phyloP scores from a whole-genome alignment of 2,329 filamentous ascomycete genomes.

The Plenodomus tracheiphilus region DNA sequence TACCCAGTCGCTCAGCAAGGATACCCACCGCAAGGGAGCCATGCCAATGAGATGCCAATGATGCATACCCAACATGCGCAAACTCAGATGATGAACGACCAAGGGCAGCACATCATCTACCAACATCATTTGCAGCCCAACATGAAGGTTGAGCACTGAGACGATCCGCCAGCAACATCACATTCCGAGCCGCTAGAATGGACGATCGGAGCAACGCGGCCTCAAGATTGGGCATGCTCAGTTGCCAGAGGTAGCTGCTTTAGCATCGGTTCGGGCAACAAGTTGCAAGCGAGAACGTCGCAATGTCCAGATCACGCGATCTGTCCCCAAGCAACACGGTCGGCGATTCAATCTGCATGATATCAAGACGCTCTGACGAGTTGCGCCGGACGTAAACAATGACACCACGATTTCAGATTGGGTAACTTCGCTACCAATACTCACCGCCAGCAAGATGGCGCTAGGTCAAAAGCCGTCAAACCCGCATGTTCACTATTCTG shows the following conservation, averaged over 20 bases:
- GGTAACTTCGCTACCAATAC: neutral
- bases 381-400: neutral
- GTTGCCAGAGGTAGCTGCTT: too few species aligned
- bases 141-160: conserved; percentile 47
- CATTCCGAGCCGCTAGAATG: too few species aligned
- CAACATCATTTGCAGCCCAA: conserved; percentile 39
- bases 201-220: too few species aligned
- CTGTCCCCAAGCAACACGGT: neutral
- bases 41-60: conserved; percentile 43
- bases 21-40: conserved; percentile 40
- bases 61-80: conserved; percentile 41
- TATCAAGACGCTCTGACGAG: neutral
- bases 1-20: conserved; percentile 33
- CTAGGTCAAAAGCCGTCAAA: neutral
- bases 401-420: neutral
- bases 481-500: neutral
- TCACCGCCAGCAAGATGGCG: neutral
- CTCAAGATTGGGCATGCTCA: neutral
- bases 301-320: neutral
- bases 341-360: neutral
- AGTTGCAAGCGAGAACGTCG: neutral
- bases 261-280: too few species aligned
- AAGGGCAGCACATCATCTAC: conserved; percentile 47
- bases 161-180: neutral
- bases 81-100: conserved; percentile 44